Conservation (phyloP, 164 flowering plant species). For the Cinnamomum chago region DNA sequence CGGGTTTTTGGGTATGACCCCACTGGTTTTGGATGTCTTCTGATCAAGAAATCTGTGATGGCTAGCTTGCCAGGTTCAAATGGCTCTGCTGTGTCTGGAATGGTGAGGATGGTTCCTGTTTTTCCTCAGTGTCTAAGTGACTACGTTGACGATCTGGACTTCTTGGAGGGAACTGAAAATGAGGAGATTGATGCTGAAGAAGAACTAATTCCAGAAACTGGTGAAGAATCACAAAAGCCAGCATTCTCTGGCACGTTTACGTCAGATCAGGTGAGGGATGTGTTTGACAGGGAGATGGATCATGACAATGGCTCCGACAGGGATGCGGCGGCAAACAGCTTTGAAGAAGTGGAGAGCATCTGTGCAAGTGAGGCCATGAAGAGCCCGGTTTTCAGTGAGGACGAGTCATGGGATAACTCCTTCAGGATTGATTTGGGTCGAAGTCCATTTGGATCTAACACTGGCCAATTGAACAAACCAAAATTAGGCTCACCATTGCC, state of each 20-base stretch:
- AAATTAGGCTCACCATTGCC: conserved; percentile 44
- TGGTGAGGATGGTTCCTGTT: conserved; percentile 60
- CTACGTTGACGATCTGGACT: conserved; percentile 49
- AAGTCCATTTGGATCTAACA: conserved; percentile 50
- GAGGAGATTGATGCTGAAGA: conserved; percentile 25
- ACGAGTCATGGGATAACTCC: conserved; percentile 56
- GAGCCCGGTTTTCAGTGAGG: conserved; percentile 68
- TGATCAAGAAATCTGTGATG: conserved; percentile 78
- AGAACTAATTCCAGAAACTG: conserved; percentile 33
- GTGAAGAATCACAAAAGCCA: conserved; percentile 42
- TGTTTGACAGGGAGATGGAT: conserved; percentile 58
- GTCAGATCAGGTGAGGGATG: conserved; percentile 61
- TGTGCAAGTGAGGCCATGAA: conserved; percentile 64
- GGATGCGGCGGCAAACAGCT: conserved; percentile 59
- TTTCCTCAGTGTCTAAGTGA: conserved; percentile 60
- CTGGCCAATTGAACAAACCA: conserved; percentile 32
- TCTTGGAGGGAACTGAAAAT: conserved; percentile 35
- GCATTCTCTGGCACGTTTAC: conserved; percentile 71
- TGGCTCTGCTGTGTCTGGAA: conserved; percentile 57
- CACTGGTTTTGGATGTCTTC: conserved; percentile 81
- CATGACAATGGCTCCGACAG: conserved; percentile 63
- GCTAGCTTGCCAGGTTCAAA: conserved; percentile 45
- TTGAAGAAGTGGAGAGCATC: conserved; percentile 58
- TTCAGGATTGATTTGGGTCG: conserved; percentile 69
- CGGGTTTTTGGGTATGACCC: conserved; percentile 83